Evolutionary conservation across 306 rosid genomes (phyloP), one percentile per base, ranked within the genome.

Genomic region (Dalbergia cochinchinensis): DNA sequence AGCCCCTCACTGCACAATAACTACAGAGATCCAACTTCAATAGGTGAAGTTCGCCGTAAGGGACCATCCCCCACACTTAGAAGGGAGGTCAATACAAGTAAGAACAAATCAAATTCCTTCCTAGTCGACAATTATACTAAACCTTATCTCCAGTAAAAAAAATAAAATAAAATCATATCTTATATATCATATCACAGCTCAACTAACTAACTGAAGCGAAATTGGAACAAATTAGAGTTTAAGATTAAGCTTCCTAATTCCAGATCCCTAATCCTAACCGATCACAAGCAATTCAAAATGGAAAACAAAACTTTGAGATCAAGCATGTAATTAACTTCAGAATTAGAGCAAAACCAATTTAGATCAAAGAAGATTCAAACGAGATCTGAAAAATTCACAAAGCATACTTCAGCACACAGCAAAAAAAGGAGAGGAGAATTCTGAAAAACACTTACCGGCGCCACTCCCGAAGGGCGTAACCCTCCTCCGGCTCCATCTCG

Each of bases 381-480:
- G 14, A 71, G 89, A 85, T 83, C 89, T 81, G 79, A 42, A 58
- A 62, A 69, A 68, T 75, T 67, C 71, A 71, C 76, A 78, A 15
- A 63, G 1, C 26, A 71, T 61, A 47, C 48, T 74, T 58, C 33
- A 22, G 63, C 12, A 62, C 48, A 1, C 48, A 50, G 37, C 18
- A 61, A 5, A 48, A 66, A 14, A 69, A 22, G 16, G 11, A 61
- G 19, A 37, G 39, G 57, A 73, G n/a, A 51, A 58, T 31, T 82
- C 73, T 71, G 69, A 37, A 37, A 65, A 86, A 84, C 84, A 50
- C 98, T 91, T 76, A 96, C 99, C 97, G 90, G 80, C 99, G 89
- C 99, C 99, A 96, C 83, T 96, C 98, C 7, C 99, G 98, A 69
- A 96, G 91, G 45, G 83, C 93, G 58, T 64, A 67, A 8, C 99